Conservation (phyloP, 306 rosid species). For the Ochetophila trinervis region DNA sequence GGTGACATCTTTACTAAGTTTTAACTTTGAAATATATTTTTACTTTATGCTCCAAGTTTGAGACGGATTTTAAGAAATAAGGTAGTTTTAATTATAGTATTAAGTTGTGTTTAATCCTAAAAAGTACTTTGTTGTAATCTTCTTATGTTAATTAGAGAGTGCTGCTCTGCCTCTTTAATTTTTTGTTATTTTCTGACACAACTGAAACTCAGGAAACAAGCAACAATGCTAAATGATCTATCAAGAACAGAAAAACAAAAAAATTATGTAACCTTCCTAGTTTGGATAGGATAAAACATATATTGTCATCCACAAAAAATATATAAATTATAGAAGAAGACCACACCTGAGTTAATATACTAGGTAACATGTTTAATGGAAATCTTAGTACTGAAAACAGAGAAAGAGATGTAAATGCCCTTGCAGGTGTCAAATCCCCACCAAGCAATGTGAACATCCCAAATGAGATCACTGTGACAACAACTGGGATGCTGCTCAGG, state of each 20-base stretch:
- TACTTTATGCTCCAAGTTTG: too few species aligned
- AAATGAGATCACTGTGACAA: conserved; percentile 71
- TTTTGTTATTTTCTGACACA: too few species aligned
- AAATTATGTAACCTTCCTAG: neutral
- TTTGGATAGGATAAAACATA: neutral
- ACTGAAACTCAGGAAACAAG: too few species aligned
- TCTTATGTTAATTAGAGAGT: too few species aligned
- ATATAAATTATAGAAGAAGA: conserved; percentile 14
- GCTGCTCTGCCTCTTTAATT: too few species aligned
- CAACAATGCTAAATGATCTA: too few species aligned
- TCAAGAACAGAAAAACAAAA: neutral
- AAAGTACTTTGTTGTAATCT: too few species aligned
- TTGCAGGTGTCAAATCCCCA: conserved; percentile 81
- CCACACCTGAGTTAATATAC: conserved; percentile 70
- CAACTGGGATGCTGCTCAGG: conserved; percentile 73
- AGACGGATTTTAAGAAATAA: too few species aligned
- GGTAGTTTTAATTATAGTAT: too few species aligned
- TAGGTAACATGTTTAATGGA: conserved; percentile 81
- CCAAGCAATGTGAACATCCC: conserved; percentile 82
- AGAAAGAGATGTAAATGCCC: conserved; percentile 87
- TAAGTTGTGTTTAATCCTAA: too few species aligned
- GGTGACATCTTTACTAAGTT: too few species aligned
- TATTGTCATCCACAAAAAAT: neutral
- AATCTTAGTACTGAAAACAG: conserved; percentile 66
- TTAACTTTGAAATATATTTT: too few species aligned